Evolutionary conservation across 75 land plant genomes (phyloP).

Genomic region (Azolla pinnata): DNA sequence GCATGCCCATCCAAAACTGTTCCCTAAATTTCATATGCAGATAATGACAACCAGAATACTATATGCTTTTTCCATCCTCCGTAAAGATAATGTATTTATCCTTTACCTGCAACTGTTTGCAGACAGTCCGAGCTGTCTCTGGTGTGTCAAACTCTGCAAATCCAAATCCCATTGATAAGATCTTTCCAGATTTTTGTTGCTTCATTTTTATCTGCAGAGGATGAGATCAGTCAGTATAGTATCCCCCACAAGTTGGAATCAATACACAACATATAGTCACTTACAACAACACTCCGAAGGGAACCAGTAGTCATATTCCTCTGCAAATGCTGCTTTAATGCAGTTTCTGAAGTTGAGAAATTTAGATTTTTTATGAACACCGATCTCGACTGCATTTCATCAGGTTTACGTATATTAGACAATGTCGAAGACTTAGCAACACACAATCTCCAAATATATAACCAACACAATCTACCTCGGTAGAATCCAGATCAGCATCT

Average conservation of each 20-base stretch:
- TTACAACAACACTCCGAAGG: constrained; percentile 64
- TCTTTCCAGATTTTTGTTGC: constrained; percentile 46
- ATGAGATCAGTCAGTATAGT: too few species aligned
- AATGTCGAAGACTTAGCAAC: not conserved
- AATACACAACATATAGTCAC: constrained; percentile 5
- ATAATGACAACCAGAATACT: not conserved
- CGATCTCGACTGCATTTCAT: constrained; percentile 49
- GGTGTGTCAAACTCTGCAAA: constrained; percentile 82
- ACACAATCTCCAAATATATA: not conserved
- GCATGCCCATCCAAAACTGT: constrained; percentile 97
- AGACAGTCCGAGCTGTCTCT: constrained; percentile 63
- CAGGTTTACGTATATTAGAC: not conserved
- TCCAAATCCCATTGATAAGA: constrained; percentile 89
- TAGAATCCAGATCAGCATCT: constrained; percentile 56
- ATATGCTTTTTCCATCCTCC: too few species aligned
- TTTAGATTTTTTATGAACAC: constrained; percentile 86
- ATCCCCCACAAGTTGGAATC: too few species aligned
- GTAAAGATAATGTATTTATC: not conserved
- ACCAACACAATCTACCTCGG: constrained; percentile 36
- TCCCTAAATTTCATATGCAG: constrained; percentile 42
- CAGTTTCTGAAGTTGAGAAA: constrained; percentile 67
- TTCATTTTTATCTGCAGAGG: constrained; percentile 27
- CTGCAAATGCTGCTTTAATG: constrained; percentile 60
- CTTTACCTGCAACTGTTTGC: constrained; percentile 77
- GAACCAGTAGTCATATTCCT: constrained; percentile 44